Conservation (phyloP, 2,329 filamentous ascomycete genomes). For the Tympanopsis confertula region DNA sequence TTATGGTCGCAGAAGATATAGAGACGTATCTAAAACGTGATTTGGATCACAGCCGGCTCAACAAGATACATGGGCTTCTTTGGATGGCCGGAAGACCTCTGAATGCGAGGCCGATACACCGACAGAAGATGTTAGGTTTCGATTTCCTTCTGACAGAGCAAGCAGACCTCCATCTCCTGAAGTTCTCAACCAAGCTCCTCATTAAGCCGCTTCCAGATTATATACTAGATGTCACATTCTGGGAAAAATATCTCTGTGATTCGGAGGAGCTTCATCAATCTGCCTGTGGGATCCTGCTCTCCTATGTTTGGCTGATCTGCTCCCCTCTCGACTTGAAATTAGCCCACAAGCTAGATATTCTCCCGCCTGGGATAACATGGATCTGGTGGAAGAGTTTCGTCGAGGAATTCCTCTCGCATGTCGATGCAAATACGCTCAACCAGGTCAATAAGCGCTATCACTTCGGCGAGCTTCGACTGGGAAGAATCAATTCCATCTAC, state of each 20-base stretch:
- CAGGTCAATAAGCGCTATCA: background rate
- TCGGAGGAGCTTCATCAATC: background rate
- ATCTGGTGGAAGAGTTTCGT: background rate
- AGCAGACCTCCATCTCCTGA: constrained; percentile 13
- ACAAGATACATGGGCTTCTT: background rate
- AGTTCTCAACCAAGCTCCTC: constrained; percentile 8
- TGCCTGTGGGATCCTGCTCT: background rate
- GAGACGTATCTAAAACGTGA: background rate
- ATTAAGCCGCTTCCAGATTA: constrained; percentile 15
- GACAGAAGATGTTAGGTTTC: constrained; percentile 6
- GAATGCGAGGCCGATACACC: background rate
- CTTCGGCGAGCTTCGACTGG: background rate
- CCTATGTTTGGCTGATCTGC: background rate
- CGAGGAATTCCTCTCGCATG: background rate
- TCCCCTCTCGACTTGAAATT: background rate
- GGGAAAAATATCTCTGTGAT: constrained; percentile 5
- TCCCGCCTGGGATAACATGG: background rate
- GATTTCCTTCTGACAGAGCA: constrained; percentile 12
- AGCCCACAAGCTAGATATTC: background rate
- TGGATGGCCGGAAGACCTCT: background rate
- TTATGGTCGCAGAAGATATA: background rate
- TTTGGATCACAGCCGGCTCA: background rate
- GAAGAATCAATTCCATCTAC: background rate
- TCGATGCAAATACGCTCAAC: background rate
- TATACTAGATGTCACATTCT: constrained; percentile 11